A percentile compares a stretch with the other conserved stretches of the same genome.
Conservation (phyloP, 805 yeast genomes). For the Wickerhamomyces ciferrii region DNA sequence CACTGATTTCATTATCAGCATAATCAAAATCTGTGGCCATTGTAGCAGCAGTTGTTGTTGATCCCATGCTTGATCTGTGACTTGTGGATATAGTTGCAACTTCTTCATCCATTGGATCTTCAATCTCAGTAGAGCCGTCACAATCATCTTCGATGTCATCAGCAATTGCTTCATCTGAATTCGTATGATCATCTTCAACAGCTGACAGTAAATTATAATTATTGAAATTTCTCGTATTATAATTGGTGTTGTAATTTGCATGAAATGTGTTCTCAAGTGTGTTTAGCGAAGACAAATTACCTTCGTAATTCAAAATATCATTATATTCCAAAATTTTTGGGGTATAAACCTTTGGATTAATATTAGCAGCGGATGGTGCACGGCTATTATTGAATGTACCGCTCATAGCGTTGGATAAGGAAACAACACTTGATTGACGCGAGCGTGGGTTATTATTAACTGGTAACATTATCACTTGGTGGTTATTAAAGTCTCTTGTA, state of each 20-base stretch:
- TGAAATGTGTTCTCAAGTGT: background rate
- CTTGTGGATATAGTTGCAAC: conserved; percentile 1
- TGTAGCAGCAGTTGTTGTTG: conserved; percentile 9
- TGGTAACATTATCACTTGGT: conserved; percentile 72
- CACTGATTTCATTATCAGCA: conserved; percentile 48
- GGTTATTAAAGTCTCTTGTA: conserved; percentile 64
- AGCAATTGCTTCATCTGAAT: background rate
- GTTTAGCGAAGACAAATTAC: background rate
- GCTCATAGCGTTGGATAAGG: conserved; percentile 2
- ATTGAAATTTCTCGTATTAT: conserved; percentile 16
- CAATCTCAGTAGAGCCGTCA: background rate
- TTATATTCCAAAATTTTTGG: conserved; percentile 20
- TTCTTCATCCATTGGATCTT: conserved; percentile 3
- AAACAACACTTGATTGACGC: conserved; percentile 1
- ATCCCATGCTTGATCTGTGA: conserved; percentile 7
- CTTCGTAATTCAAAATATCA: conserved; percentile 18
- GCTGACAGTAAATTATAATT: conserved; percentile 19
- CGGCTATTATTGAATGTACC: background rate
- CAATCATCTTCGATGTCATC: conserved; percentile 17
- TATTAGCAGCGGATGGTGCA: background rate
- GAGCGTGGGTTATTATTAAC: conserved; percentile 14
- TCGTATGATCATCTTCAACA: conserved; percentile 2
- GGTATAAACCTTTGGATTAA: conserved; percentile 2
- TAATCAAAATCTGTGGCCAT: conserved; percentile 17
- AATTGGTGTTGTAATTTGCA: background rate